phyloP scores from a whole-genome alignment of 2,329 filamentous ascomycete genomes.

The Alternaria ventricosa region DNA sequence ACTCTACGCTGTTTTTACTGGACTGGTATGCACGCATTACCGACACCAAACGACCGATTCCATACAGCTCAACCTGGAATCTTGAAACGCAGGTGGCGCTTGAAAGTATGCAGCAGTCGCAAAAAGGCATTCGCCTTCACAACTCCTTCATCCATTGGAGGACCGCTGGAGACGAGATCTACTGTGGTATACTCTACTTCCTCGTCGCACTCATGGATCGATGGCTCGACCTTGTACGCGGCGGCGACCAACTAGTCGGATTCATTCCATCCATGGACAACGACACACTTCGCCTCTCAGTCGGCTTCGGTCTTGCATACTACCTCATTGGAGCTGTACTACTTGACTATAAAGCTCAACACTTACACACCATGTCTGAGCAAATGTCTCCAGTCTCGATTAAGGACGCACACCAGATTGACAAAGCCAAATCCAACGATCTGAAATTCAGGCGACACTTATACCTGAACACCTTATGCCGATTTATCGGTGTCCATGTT shows the following conservation, averaged over 20 bases:
- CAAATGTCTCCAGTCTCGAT: slow-evolving; percentile 52
- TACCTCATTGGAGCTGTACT: slow-evolving; percentile 64
- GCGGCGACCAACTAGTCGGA: slow-evolving; percentile 50
- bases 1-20: slow-evolving; percentile 61
- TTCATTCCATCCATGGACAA: slow-evolving; percentile 27
- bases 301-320: slow-evolving; percentile 64
- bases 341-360: slow-evolving; percentile 62
- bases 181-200: slow-evolving; percentile 62
- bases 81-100: slow-evolving; percentile 63
- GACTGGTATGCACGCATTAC: slow-evolving; percentile 60
- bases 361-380: slow-evolving; percentile 56
- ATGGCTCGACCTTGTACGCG: slow-evolving; percentile 59
- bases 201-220: slow-evolving; percentile 63
- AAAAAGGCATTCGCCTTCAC: slow-evolving; percentile 63
- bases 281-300: slow-evolving; percentile 52
- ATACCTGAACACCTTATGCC: slow-evolving; percentile 59
- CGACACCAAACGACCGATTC: slow-evolving; percentile 58
- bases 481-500: slow-evolving; percentile 59
- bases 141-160: slow-evolving; percentile 66
- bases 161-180: slow-evolving; percentile 62
- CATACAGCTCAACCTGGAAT: slow-evolving; percentile 64
- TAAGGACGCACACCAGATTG: slow-evolving; percentile 52
- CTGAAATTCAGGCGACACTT: slow-evolving; percentile 55
- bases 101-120: slow-evolving; percentile 59
- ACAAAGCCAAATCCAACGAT: slow-evolving; percentile 54